Evolutionary conservation across 2,329 filamentous ascomycete species (phyloP), one percentile per base, ranked within the genome.

Genomic region (Colletotrichum orbiculare): DNA sequence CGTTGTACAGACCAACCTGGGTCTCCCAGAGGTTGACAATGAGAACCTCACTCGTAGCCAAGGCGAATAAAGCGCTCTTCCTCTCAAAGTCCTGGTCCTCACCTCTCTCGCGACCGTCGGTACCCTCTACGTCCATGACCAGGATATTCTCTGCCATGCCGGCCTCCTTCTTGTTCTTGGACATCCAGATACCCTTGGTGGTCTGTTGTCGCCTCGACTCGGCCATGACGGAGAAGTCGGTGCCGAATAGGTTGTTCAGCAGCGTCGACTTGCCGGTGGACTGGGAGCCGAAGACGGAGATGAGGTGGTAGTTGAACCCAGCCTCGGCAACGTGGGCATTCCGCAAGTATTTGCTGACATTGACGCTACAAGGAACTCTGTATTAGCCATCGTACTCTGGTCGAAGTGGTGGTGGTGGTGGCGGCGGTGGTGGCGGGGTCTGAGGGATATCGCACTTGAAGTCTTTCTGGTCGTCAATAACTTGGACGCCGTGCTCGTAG

Each of bases 21-120:
- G 97, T 95, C 80, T 99, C 96, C 96, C 96, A 99, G 70, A 99
- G 97, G 76, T 99, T 99, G 78, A 99, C 91, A 75, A 99, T 96
- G 71, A 99, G 85, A 56, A 99, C 95, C 82, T 99, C 96, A 77
- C 95, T 98, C 15, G 96, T 99, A 54, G 96, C 96, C 73, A 99
- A 86, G 55, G 96, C 96, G 80, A 99, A 99, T 17, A 99, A 86
- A 33, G 96, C 96, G 78, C 94, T 97, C 83, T 99, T 99, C 74
- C 96, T 88, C 85, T 99, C 96, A 78, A 99, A 99, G 76, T 99
- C 96, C 79, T 99, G 96, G 76, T 99, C 96, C 78, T 99, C 96
- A 69, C 96, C 96, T 70, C 96, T 87, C 82, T 99, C 96, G 71
- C 96, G 89, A 56, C 96, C 96, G 77, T 99, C 96, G 10, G 96